Evolutionary conservation across 352 stramenopile genomes (phyloP), one percentile per base, ranked within the genome.

Genomic region (Phytophthora hybrid): DNA sequence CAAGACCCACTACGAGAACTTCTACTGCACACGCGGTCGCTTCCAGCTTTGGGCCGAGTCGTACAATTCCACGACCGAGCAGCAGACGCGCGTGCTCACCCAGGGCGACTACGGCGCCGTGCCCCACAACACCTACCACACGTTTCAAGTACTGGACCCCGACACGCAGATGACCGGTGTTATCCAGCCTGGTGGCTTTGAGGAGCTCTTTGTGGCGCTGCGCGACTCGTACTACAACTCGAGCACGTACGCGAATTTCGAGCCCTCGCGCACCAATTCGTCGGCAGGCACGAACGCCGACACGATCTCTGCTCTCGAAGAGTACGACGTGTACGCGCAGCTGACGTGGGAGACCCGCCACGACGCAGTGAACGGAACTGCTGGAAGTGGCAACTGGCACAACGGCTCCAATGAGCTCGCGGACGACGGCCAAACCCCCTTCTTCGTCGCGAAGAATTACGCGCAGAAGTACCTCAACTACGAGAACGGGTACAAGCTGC

Each of bases 1-100:
- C 79, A 85, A 87, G 74, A 70, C 75, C 19, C 81, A 88, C 62
- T 81, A 88, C 72, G 81, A 88, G 65, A 88, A 87, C 65, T 88
- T 88, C 55, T 88, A 88, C 74, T 85, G 79, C 71, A 83, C 77
- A 13, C 79, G 79, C 51, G 81, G 81, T 5, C 81, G 81, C 41
- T 77, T 86, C 55, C 81, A 88, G 68, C 75, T 87, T 52, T 88
- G 81, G 81, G 77, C 71, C 2, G 70, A 88, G 70, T 69, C 72
- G 2, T 73, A 77, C 63, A 63, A 73, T 54, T 64, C 60, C 49
- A 71, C 66, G 2, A 69, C 69, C 0, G 67, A 77, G 44, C 71
- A 88, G 61, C 77, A 88, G 64, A 79, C 81, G 7, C 81, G 81
- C 16, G 68, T 88, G 51, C 68, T 88, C 46, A 85, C 81, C 5